Percentiles rank a stretch among this genome's conserved stretches.
Conservation (phyloP, 371 early-diverging fungal genomes). For the Sporodiniella umbellata region DNA sequence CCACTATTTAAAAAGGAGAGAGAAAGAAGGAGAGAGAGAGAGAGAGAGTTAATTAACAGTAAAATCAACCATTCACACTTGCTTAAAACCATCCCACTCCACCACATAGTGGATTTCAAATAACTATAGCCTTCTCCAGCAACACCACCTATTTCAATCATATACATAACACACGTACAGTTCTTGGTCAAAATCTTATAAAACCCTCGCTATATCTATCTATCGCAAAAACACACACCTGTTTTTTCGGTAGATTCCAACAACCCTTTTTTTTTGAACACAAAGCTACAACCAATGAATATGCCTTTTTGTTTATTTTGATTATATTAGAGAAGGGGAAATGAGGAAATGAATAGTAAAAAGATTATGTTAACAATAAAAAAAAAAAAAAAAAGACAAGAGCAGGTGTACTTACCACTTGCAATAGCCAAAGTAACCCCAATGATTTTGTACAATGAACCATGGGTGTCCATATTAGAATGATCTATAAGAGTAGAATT, state of each 20-base stretch:
- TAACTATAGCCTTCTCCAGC: constrained; percentile 88
- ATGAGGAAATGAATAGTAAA: too few relatives aligned
- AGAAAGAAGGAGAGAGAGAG: too few relatives aligned
- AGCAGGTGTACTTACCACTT: too few relatives aligned
- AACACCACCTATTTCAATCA: constrained; percentile 22
- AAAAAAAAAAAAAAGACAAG: too few relatives aligned
- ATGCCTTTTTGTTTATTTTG: constrained; percentile 47
- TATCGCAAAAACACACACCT: constrained; percentile 25
- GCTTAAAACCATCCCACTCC: constrained; percentile 87
- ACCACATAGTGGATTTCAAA: constrained; percentile 86
- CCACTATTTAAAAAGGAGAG: constrained; percentile 49
- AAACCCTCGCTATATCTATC: neutral
- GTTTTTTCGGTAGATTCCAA: constrained; percentile 63
- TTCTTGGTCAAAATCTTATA: too few relatives aligned
- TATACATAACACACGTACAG: too few relatives aligned
- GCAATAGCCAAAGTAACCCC: constrained; percentile 85
- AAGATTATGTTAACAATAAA: too few relatives aligned
- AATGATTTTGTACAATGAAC: constrained; percentile 68
- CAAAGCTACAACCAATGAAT: constrained; percentile 89
- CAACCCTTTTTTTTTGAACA: constrained; percentile 93
- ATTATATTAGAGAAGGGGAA: too few relatives aligned
- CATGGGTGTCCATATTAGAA: constrained; percentile 8
- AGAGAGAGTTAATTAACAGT: too few relatives aligned
- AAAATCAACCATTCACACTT: constrained; percentile 12
- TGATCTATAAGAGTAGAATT: neutral